Conservation (phyloP, 352 stramenopile genomes). For the Pythium sukuiense region DNA sequence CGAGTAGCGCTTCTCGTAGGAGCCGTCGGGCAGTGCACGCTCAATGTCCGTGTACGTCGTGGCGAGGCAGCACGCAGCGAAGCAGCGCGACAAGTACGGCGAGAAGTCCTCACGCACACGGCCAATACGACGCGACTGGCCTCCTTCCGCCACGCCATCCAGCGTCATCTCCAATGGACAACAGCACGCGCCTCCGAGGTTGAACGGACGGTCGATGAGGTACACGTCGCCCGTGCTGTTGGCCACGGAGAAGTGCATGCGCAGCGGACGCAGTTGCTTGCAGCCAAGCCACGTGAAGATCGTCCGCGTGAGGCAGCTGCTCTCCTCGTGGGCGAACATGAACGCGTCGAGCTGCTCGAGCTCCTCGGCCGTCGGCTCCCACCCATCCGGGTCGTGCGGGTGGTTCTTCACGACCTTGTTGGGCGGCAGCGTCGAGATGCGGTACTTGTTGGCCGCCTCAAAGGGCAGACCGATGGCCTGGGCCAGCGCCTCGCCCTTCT, state of each 20-base stretch:
- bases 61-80: conserved; percentile 43
- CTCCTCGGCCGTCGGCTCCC: conserved; percentile 43
- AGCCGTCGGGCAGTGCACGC: conserved; percentile 44
- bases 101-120: conserved; percentile 58
- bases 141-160: conserved; percentile 25
- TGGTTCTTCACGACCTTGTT: conserved; percentile 57
- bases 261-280: conserved; percentile 39
- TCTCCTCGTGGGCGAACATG: conserved; percentile 49
- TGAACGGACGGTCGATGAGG: conserved; percentile 43
- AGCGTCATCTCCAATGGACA: conserved; percentile 51
- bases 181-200: conserved; percentile 37
- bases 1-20: conserved; percentile 55
- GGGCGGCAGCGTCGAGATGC: conserved; percentile 38
- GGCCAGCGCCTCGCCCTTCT: conserved; percentile 45
- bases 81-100: conserved; percentile 46
- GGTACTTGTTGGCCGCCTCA: conserved; percentile 66
- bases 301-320: conserved; percentile 33
- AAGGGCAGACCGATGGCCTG: conserved; percentile 54
- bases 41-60: conserved; percentile 72
- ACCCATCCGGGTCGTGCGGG: conserved; percentile 42
- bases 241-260: conserved; percentile 44
- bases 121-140: conserved; percentile 33
- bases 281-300: conserved; percentile 40
- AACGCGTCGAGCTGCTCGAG: conserved; percentile 51
- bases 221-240: conserved; percentile 47